Base-by-base conservation (phyloP, 306 rosid genomes). In the Hippophae gyantsensis region DNA sequence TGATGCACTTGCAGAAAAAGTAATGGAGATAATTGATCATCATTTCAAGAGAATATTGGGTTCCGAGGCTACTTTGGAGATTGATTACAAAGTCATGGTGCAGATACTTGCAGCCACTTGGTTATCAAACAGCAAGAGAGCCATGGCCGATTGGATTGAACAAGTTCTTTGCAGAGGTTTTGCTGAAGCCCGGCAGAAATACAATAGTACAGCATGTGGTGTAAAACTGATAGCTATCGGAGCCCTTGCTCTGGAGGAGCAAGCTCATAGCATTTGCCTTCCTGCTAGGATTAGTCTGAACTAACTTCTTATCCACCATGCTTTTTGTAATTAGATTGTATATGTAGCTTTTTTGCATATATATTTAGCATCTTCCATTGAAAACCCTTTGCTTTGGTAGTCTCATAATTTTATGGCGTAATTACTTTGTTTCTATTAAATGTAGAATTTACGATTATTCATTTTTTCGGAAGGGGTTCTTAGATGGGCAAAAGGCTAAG, bases 41-140 rank as follows among this genome's bases (percentile, higher is more conserved):
- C 73, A 72, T 50, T 67, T 84, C 25, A 80, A 69, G 65, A 77
- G 70, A 72, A 63, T 52, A 48, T 77, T 84, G 0, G 90, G 90
- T 3, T 58, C 70, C 0, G 75, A 77, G 40, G 51, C 63, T 51
- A 10, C 26, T 53, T 77, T 93, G 51, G 95, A 84, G 83, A 88
- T 88, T 46, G 97, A 84, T 38, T 74, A 77, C 54, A 73, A 75
- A 41, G 86, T 75, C 52, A 71, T 88, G 87, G 68, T 72, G 52
- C 97, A 86, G 68, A 82, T 93, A 44, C 82, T 93, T 13, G 99
- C 95, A 47, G 95, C 99, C 38, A 66, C 82, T 14, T 88, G 95
- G 97, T 61, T 84, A 64, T 79, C 92, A 14, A 86, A 82, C 11
- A 72, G 72, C 72, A 79, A 80, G 72, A 70, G 66, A 57, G 65